phyloP scores from a whole-genome alignment of 1,284 basidiomycete genomes.

The Cutaneotrichosporon cutaneum region DNA sequence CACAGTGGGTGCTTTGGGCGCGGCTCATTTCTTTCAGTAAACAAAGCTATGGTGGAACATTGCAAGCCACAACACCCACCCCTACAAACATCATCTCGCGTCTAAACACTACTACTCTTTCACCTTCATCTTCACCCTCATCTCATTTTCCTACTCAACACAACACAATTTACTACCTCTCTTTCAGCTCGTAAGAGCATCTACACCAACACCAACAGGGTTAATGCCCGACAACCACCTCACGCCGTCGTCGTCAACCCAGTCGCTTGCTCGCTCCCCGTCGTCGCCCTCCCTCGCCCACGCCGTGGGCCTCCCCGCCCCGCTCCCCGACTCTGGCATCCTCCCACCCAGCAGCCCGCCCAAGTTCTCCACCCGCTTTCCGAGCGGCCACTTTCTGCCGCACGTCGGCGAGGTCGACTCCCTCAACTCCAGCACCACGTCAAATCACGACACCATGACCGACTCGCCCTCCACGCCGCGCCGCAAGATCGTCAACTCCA shows the following conservation, averaged over 20 bases:
- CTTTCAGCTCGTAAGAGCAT: not conserved
- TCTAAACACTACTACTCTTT: constrained; percentile 1
- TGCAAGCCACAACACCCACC: not conserved
- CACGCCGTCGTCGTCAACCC: not conserved
- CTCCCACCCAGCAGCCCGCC: constrained; percentile 8
- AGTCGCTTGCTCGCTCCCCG: constrained; percentile 8
- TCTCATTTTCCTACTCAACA: not conserved
- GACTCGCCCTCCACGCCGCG: constrained; percentile 13
- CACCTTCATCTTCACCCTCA: not conserved
- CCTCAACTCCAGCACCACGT: not conserved
- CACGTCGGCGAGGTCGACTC: constrained; percentile 19
- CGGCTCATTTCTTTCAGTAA: constrained; percentile 20
- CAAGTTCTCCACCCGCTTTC: constrained; percentile 8
- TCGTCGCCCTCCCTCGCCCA: constrained; percentile 15
- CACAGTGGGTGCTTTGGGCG: too few species aligned
- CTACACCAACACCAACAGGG: not conserved
- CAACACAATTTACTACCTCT: too few species aligned
- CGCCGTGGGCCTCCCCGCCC: constrained; percentile 15
- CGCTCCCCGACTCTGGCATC: constrained; percentile 11
- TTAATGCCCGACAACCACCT: constrained; percentile 6
- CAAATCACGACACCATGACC: not conserved
- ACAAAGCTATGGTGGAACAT: not conserved
- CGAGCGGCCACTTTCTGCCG: not conserved
- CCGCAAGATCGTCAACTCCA: constrained; percentile 25
- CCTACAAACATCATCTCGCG: constrained; percentile 10